Evolutionary conservation across 495 filamentous ascomycete genomes (phyloP).

Genomic region (Melanomma pulvis-pyrius): DNA sequence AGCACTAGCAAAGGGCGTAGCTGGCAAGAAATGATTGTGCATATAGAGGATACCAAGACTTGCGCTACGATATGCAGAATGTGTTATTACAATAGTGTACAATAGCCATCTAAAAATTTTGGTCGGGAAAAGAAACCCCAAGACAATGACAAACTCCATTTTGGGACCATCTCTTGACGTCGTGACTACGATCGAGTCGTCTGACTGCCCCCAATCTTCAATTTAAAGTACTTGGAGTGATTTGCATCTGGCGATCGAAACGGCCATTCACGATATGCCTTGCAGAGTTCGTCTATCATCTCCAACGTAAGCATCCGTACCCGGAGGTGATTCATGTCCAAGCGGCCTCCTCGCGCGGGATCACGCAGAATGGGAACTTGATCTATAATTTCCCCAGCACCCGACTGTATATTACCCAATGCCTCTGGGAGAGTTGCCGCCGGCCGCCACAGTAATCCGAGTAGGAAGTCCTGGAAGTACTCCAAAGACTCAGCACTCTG

Average conservation of each 20-base stretch:
- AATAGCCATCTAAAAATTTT: not conserved
- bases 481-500: slow-evolving; percentile 25
- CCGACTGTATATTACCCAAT: slow-evolving; percentile 49
- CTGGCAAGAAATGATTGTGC: slow-evolving; percentile 24
- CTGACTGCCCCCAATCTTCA: not conserved
- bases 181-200: too few species aligned
- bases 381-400: slow-evolving; percentile 39
- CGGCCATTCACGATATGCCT: slow-evolving; percentile 63
- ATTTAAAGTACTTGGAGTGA: slow-evolving; percentile 22
- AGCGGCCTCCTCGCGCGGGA: slow-evolving; percentile 46
- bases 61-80: too few species aligned
- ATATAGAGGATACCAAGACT: not conserved
- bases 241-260: slow-evolving; percentile 41
- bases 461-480: slow-evolving; percentile 1
- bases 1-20: slow-evolving; percentile 13
- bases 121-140: not conserved
- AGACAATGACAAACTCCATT: too few species aligned
- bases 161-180: too few species aligned
- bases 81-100: slow-evolving; percentile 4
- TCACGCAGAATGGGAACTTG: slow-evolving; percentile 47
- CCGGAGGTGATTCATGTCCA: slow-evolving; percentile 43
- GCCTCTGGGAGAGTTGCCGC: slow-evolving; percentile 42
- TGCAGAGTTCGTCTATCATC: slow-evolving; percentile 55
- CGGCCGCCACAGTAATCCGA: slow-evolving; percentile 23
- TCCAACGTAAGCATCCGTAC: slow-evolving; percentile 49